A percentile compares a stretch with the other conserved stretches of the same genome.
Evolutionary conservation across 1,284 basidiomycete species (phyloP).

Genomic region (Peniophora sp.): DNA sequence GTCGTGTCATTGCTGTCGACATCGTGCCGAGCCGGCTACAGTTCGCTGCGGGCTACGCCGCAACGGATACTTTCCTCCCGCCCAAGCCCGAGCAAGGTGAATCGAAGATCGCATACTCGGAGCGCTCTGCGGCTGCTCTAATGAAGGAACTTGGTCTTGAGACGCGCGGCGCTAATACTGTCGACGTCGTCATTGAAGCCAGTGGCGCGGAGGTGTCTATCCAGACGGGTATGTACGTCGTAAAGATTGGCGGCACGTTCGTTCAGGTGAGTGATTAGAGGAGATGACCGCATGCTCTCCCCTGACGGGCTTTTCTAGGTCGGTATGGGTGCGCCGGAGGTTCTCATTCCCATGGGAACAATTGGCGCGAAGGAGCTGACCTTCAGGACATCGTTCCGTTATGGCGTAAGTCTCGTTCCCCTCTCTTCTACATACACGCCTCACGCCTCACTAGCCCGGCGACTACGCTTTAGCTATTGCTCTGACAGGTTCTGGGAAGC

Average conservation of each 20-base stretch:
- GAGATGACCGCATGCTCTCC: background rate
- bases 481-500: slow-evolving; percentile 69
- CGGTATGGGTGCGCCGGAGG: slow-evolving; percentile 63
- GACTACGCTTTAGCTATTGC: slow-evolving; percentile 83
- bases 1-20: slow-evolving; percentile 78
- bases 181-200: slow-evolving; percentile 76
- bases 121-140: slow-evolving; percentile 56
- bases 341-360: slow-evolving; percentile 53
- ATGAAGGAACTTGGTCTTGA: slow-evolving; percentile 48
- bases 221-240: slow-evolving; percentile 73
- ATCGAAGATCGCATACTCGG: slow-evolving; percentile 58
- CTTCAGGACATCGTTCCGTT: slow-evolving; percentile 84
- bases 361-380: slow-evolving; percentile 72
- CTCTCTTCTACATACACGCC: slow-evolving; percentile 1
- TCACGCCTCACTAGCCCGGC: slow-evolving; percentile 45
- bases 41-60: slow-evolving; percentile 86
- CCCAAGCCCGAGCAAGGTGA: slow-evolving; percentile 59
- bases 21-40: slow-evolving; percentile 77
- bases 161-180: slow-evolving; percentile 48
- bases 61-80: slow-evolving; percentile 76
- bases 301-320: slow-evolving; percentile 36
- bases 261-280: slow-evolving; percentile 42
- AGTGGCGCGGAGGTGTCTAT: slow-evolving; percentile 88
- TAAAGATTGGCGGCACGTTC: slow-evolving; percentile 66
- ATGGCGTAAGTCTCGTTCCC: slow-evolving; percentile 46